phyloP scores from a whole-genome alignment of 1,284 basidiomycete species.

The Pseudozyma thailandica region DNA sequence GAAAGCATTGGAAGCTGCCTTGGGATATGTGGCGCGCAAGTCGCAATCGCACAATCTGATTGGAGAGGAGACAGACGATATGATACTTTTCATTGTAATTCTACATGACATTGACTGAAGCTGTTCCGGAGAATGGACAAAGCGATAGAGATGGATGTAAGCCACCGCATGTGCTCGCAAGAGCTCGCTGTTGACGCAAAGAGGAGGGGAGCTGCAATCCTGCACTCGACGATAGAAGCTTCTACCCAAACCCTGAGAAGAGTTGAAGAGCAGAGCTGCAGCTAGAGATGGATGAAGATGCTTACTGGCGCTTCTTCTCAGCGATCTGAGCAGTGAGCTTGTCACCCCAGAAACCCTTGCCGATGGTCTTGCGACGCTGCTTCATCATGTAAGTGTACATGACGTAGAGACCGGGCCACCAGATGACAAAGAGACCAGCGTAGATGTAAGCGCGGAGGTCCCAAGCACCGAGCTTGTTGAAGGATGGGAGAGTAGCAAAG shows the following conservation, averaged over 20 bases:
- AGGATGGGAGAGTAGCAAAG: constrained; percentile 78
- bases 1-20: constrained; percentile 84
- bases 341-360: constrained; percentile 68
- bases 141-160: neutral
- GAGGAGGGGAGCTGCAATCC: no score
- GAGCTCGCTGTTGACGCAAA: no score
- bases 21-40: constrained; percentile 83
- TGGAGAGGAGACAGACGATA: neutral
- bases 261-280: neutral
- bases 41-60: constrained; percentile 68
- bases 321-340: constrained; percentile 37
- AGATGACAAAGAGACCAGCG: constrained; percentile 78
- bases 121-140: neutral
- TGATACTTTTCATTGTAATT: constrained; percentile 6
- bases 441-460: constrained; percentile 69
- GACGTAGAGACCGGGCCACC: constrained; percentile 90
- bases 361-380: constrained; percentile 82
- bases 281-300: neutral
- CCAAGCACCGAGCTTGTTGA: constrained; percentile 47
- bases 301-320: constrained; percentile 60
- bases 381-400: constrained; percentile 90
- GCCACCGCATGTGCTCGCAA: no score
- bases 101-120: constrained; percentile 6
- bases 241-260: no score
- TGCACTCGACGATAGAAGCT: no score